Percentiles rank a stretch among this genome's conserved stretches.
phyloP scores from a whole-genome alignment of 352 stramenopile genomes.

The Globisporangium orthogonon region DNA sequence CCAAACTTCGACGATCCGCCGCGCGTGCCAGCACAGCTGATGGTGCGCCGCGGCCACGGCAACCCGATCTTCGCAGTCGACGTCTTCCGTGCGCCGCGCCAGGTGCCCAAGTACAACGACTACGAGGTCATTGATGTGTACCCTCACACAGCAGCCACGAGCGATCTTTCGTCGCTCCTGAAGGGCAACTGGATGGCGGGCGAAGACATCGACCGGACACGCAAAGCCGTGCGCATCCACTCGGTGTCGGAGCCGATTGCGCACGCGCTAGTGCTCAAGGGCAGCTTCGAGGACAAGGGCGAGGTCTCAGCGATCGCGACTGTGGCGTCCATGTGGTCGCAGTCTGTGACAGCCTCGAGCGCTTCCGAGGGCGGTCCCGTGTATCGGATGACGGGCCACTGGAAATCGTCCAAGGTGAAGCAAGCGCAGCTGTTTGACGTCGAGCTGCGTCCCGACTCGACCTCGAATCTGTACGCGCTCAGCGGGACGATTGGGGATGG shows the following conservation, averaged over 20 bases:
- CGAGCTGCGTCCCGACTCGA: constrained; percentile 39
- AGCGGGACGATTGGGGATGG: constrained; percentile 71
- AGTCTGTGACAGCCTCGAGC: constrained; percentile 13
- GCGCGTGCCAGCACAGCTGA: constrained; percentile 35
- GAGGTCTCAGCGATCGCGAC: constrained; percentile 56
- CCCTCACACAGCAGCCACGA: neutral
- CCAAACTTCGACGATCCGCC: constrained; percentile 1
- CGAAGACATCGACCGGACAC: constrained; percentile 60
- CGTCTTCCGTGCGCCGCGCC: constrained; percentile 74
- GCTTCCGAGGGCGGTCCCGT: constrained; percentile 15
- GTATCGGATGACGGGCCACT: constrained; percentile 65
- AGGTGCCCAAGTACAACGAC: constrained; percentile 86
- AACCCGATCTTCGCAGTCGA: constrained; percentile 86
- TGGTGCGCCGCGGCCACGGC: constrained; percentile 72
- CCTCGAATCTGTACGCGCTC: constrained; percentile 31
- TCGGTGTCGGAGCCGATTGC: constrained; percentile 48
- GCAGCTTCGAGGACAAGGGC: constrained; percentile 63
- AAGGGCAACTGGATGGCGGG: constrained; percentile 72
- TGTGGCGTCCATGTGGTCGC: constrained; percentile 33
- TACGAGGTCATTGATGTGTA: constrained; percentile 85
- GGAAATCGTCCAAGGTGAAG: constrained; percentile 66
- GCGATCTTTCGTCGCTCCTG: constrained; percentile 18
- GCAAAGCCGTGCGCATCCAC: constrained; percentile 58
- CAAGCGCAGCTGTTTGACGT: constrained; percentile 72
- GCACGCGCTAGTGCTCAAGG: constrained; percentile 54